phyloP scores from a whole-genome alignment of 108 stramenopile species.

The Conticribra weissflogii region DNA sequence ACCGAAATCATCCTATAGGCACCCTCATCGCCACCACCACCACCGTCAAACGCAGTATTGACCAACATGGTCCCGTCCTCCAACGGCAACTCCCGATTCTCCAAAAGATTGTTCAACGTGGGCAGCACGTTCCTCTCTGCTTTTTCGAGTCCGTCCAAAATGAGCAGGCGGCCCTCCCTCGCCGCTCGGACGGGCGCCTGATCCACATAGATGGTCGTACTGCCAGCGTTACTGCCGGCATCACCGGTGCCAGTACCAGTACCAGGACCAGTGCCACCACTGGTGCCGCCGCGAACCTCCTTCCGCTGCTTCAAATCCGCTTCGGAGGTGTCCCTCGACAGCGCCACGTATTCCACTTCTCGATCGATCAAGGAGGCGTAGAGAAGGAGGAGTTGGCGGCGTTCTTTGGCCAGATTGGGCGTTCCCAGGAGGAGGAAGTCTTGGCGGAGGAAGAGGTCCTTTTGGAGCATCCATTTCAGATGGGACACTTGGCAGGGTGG shows the following conservation, averaged over 20 bases:
- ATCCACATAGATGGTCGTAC: constrained; percentile 57
- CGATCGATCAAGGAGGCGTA: constrained; percentile 71
- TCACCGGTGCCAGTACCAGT: no score
- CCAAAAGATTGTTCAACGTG: constrained; percentile 86
- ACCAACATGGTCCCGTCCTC: constrained; percentile 75
- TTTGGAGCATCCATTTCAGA: constrained; percentile 88
- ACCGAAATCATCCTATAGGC: constrained; percentile 49
- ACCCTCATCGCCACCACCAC: constrained; percentile 22
- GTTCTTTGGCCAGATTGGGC: constrained; percentile 57
- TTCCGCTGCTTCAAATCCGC: constrained; percentile 89
- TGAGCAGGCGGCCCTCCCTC: constrained; percentile 74
- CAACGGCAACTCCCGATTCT: constrained; percentile 82
- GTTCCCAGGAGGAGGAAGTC: constrained; percentile 80
- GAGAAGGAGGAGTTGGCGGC: constrained; percentile 58
- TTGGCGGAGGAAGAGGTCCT: constrained; percentile 75
- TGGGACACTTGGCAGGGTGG: constrained; percentile 58
- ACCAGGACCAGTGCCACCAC: no score
- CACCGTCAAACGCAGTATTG: constrained; percentile 22
- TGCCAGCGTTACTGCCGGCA: constrained; percentile 5
- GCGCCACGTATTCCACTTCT: constrained; percentile 70
- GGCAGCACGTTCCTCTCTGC: constrained; percentile 88
- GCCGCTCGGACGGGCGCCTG: constrained; percentile 92
- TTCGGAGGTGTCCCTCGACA: constrained; percentile 82
- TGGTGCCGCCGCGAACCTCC: no score
- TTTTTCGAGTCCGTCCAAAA: constrained; percentile 89